Evolutionary conservation across 2,329 filamentous ascomycete genomes (phyloP).

Genomic region (Microascus cirrosus): DNA sequence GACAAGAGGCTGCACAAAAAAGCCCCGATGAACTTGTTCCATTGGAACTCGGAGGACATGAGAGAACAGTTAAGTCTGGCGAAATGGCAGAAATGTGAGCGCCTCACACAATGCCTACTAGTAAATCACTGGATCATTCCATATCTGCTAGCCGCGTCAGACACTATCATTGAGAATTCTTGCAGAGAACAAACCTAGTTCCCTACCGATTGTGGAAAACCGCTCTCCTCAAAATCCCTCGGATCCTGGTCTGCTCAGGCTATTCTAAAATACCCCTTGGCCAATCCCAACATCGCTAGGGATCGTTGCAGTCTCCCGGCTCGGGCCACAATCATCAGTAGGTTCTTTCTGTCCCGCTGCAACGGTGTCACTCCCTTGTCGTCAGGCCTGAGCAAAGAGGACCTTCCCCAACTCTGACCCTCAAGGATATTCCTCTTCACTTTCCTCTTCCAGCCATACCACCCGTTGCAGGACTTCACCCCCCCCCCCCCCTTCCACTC

Average conservation of each 20-base stretch:
- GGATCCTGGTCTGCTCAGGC: background rate
- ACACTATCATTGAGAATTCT: no score
- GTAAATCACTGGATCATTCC: no score
- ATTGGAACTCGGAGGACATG: no score
- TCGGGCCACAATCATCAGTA: background rate
- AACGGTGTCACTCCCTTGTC: background rate
- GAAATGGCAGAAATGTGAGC: no score
- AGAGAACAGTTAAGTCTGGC: no score
- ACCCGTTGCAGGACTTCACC: background rate
- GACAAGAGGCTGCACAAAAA: no score
- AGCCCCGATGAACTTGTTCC: no score
- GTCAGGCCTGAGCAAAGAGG: background rate
- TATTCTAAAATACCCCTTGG: background rate
- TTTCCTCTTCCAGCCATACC: slow-evolving; percentile 1
- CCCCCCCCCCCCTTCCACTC: background rate
- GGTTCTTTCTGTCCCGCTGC: background rate
- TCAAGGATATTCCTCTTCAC: background rate
- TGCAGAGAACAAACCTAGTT: no score
- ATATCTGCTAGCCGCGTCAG: no score
- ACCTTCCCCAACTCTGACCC: background rate
- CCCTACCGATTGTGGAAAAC: no score
- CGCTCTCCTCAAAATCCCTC: no score
- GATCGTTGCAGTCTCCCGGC: background rate
- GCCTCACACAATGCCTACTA: no score
- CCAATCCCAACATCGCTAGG: background rate